Conservation (phyloP, 495 filamentous ascomycete species). For the Beverwykella pulmonaria region DNA sequence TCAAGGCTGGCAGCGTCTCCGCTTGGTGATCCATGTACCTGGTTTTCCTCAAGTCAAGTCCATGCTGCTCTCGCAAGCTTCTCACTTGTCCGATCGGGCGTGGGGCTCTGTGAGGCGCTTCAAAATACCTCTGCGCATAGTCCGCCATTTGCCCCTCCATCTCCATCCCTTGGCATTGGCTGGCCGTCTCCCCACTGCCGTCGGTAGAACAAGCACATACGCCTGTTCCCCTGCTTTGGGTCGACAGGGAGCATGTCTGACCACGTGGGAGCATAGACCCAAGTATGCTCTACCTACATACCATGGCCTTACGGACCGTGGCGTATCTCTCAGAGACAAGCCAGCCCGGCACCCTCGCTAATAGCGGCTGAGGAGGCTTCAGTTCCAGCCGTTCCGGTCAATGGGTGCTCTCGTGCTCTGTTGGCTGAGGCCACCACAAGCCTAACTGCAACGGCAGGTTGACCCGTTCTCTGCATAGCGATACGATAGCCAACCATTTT, state of each 20-base stretch:
- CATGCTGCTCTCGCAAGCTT: background rate
- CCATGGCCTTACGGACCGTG: constrained; percentile 4
- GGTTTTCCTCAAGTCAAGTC: constrained; percentile 14
- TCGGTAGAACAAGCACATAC: constrained; percentile 11
- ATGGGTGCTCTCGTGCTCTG: constrained; percentile 17
- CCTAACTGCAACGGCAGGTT: constrained; percentile 15
- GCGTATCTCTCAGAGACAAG: constrained; percentile 3
- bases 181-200: background rate
- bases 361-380: constrained; percentile 3
- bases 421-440: constrained; percentile 9
- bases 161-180: constrained; percentile 8
- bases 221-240: constrained; percentile 22
- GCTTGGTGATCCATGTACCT: constrained; percentile 18
- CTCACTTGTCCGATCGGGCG: background rate
- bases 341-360: constrained; percentile 1
- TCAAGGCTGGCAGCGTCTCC: background rate
- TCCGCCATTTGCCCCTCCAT: background rate
- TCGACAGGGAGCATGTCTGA: constrained; percentile 5
- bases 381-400: constrained; percentile 5
- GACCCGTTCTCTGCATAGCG: constrained; percentile 5
- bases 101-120: constrained; percentile 3
- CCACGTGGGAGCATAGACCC: constrained; percentile 23
- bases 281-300: background rate
- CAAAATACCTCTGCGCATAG: background rate
- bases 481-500: constrained; percentile 16